A percentile compares a stretch with the other conserved stretches of the same genome.
These are phyloP conservation scores for Arabis hirsuta DNA, from an alignment of 345 rosid species.

Conservation along the genomic window DNA sequence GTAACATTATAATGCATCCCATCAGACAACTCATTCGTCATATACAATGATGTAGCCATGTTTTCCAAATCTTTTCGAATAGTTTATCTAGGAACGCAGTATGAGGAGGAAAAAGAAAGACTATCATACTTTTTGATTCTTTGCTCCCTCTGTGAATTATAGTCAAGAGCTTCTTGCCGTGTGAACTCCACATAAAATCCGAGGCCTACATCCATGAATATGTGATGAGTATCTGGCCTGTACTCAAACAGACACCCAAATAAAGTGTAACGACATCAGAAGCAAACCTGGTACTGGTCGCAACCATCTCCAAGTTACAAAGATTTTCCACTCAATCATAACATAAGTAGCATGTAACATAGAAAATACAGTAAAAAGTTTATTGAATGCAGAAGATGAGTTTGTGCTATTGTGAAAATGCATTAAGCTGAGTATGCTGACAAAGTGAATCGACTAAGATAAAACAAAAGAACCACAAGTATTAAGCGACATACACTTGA, in stretches of 20 bases:
- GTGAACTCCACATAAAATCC: slow-evolving; percentile 89
- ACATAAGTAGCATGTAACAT: slow-evolving; percentile 25
- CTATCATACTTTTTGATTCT: slow-evolving; percentile 55
- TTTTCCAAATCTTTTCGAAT: background rate
- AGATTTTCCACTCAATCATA: background rate
- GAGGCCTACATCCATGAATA: slow-evolving; percentile 75
- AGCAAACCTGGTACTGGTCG: background rate
- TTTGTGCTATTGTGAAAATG: slow-evolving; percentile 1
- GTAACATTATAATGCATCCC: background rate
- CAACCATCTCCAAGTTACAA: background rate
- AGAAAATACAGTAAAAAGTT: background rate
- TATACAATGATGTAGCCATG: slow-evolving; percentile 1
- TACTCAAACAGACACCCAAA: slow-evolving; percentile 26
- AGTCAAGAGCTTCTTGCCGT: slow-evolving; percentile 76
- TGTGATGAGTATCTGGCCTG: slow-evolving; percentile 72
- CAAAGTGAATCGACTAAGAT: slow-evolving; percentile 1
- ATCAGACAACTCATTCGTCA: background rate
- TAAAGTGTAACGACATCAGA: slow-evolving; percentile 22
- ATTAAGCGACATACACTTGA: slow-evolving; percentile 65
- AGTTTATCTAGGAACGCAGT: slow-evolving; percentile 2
- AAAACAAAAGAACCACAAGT: slow-evolving; percentile 17
- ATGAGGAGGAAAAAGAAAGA: slow-evolving; percentile 17
- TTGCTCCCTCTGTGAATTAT: slow-evolving; percentile 66
- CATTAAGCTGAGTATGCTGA: slow-evolving; percentile 7
- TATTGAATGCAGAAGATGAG: background rate